These are phyloP conservation scores for Ganoderma leucocontextum DNA, from an alignment of 1,284 basidiomycete species.

Conservation along the genomic window DNA sequence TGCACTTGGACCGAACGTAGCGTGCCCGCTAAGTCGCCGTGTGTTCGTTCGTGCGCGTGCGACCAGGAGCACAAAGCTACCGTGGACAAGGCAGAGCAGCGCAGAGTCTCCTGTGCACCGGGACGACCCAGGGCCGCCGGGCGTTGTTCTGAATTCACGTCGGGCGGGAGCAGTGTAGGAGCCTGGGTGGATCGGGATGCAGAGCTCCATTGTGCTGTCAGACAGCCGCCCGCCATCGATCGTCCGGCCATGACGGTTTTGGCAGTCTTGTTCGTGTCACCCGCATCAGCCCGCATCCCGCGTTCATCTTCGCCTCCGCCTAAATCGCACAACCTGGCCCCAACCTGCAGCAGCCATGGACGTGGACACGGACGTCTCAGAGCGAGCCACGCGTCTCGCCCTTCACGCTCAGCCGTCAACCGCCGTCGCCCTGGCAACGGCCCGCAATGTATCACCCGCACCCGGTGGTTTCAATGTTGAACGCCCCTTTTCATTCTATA, in stretches of 20 bases:
- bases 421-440: conserved; percentile 14
- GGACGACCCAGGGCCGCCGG: conserved; percentile 1
- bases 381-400: conserved; percentile 3
- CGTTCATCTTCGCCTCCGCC: conserved; percentile 11
- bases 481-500: conserved; percentile 2
- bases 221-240: conserved; percentile 16
- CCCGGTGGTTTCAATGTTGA: conserved; percentile 2
- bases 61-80: neutral
- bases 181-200: neutral
- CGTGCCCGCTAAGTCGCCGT: neutral
- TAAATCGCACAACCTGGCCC: conserved; percentile 11
- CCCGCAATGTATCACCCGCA: conserved; percentile 21
- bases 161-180: neutral
- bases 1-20: neutral
- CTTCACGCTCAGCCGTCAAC: conserved; percentile 3
- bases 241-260: neutral
- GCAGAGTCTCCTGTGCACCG: conserved; percentile 6
- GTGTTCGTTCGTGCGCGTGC: neutral
- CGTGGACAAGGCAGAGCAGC: neutral
- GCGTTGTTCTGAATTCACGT: conserved; percentile 6
- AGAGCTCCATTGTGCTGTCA: neutral
- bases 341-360: neutral
- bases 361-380: neutral
- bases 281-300: neutral
- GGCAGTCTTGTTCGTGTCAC: conserved; percentile 11